Conservation (phyloP, 1,284 basidiomycete species). For the Ganoderma lucidum region DNA sequence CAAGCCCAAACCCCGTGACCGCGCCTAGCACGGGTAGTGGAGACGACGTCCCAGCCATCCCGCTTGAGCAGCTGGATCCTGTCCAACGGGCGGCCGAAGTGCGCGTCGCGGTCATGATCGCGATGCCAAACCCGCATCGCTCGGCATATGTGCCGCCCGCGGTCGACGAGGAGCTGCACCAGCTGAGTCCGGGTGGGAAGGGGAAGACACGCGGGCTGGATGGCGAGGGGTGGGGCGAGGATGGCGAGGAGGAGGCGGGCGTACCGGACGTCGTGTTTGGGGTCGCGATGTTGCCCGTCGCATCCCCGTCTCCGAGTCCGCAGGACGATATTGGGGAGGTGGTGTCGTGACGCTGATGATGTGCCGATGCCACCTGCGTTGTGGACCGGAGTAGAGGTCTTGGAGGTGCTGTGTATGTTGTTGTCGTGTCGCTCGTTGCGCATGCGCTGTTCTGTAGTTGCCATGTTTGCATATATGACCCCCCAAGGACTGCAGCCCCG, state of each 20-base stretch:
- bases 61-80: conserved; percentile 27
- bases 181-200: conserved; percentile 29
- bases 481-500: not conserved
- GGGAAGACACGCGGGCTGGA: conserved; percentile 39
- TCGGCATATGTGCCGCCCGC: conserved; percentile 28
- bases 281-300: conserved; percentile 43
- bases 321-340: not conserved
- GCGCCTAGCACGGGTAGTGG: not conserved
- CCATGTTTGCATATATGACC: not conserved
- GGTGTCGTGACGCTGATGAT: not conserved
- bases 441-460: not conserved
- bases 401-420: not conserved
- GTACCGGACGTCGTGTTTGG: conserved; percentile 59
- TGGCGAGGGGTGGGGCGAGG: conserved; percentile 37
- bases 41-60: conserved; percentile 19
- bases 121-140: conserved; percentile 61
- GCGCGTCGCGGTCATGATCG: conserved; percentile 66
- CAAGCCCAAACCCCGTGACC: conserved; percentile 7
- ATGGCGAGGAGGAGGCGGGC: conserved; percentile 44
- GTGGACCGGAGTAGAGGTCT: not conserved
- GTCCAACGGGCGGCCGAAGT: conserved; percentile 36
- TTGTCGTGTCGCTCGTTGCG: not conserved
- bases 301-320: not conserved
- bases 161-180: conserved; percentile 16
- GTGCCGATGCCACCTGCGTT: not conserved